Percentiles rank a stretch among this genome's conserved stretches.
Conservation (phyloP, 345 rosid species). For the Ceriops decandra region DNA sequence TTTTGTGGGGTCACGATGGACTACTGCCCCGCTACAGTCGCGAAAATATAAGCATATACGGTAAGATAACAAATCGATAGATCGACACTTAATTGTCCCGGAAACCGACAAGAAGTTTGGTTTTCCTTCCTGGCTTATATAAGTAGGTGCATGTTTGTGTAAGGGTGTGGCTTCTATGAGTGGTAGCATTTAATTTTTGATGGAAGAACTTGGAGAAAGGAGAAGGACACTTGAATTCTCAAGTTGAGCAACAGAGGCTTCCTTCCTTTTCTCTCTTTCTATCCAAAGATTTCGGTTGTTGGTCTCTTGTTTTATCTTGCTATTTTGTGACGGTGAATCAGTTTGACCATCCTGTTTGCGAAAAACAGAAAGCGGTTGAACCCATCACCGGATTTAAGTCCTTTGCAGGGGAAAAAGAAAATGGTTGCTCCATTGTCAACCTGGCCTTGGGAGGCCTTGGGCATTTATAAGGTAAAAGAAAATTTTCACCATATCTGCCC, state of each 20-base stretch:
- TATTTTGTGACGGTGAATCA: background rate
- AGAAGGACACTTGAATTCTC: background rate
- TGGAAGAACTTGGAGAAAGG: no score
- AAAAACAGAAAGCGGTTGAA: background rate
- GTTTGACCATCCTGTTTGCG: background rate
- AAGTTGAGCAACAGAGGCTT: background rate
- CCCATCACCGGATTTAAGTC: background rate
- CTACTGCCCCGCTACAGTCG: background rate
- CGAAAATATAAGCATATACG: background rate
- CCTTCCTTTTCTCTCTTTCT: no score
- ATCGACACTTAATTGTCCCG: background rate
- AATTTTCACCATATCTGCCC: background rate
- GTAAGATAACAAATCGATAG: background rate
- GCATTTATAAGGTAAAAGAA: constrained; percentile 62
- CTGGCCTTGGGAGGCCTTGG: constrained; percentile 93
- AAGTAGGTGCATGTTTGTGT: background rate
- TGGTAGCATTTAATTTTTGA: background rate
- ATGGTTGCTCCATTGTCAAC: constrained; percentile 58
- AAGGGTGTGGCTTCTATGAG: no score
- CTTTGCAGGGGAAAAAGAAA: background rate
- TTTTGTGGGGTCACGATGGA: background rate
- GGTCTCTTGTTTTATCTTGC: background rate
- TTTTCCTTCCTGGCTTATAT: background rate
- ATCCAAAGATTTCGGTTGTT: background rate
- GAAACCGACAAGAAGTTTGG: background rate